Evolutionary conservation across 257 asterid species (phyloP).

Genomic region (Solanum paucissectum): DNA sequence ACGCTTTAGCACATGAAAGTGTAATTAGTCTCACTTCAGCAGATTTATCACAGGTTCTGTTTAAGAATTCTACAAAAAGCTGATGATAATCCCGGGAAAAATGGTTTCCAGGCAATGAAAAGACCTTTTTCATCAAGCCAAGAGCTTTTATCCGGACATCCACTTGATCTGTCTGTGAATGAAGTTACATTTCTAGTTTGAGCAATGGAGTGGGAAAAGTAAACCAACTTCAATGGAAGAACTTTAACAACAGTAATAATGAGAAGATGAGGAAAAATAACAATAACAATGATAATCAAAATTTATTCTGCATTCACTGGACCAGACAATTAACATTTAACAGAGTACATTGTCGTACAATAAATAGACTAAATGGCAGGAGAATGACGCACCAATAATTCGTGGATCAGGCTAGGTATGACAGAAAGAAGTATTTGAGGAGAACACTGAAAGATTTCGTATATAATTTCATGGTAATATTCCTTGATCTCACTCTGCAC

Average conservation of each 20-base stretch:
- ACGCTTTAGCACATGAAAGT: conserved; percentile 65
- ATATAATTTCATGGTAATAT: conserved; percentile 62
- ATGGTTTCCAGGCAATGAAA: conserved; percentile 49
- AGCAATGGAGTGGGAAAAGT: conserved; percentile 11
- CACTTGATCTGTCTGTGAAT: conserved; percentile 86
- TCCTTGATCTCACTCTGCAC: conserved; percentile 60
- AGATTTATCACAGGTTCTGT: conserved; percentile 74
- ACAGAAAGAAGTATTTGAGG: conserved; percentile 70
- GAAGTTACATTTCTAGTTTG: conserved; percentile 5
- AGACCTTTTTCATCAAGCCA: conserved; percentile 43
- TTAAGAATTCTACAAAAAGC: conserved; percentile 51
- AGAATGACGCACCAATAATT: conserved; percentile 53
- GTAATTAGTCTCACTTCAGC: conserved; percentile 73
- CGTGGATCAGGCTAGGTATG: conserved; percentile 64
- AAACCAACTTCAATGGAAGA: neutral
- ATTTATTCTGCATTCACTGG: neutral
- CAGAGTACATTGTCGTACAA: neutral
- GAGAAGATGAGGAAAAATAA: neutral
- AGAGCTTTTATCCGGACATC: conserved; percentile 89
- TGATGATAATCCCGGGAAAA: conserved; percentile 48
- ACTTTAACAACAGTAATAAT: neutral
- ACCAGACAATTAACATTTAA: neutral
- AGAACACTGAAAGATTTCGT: conserved; percentile 54
- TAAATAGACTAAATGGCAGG: conserved; percentile 7
- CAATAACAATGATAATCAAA: neutral